Conservation (phyloP, 2,329 filamentous ascomycete genomes). For the Sarocladium oryzae region DNA sequence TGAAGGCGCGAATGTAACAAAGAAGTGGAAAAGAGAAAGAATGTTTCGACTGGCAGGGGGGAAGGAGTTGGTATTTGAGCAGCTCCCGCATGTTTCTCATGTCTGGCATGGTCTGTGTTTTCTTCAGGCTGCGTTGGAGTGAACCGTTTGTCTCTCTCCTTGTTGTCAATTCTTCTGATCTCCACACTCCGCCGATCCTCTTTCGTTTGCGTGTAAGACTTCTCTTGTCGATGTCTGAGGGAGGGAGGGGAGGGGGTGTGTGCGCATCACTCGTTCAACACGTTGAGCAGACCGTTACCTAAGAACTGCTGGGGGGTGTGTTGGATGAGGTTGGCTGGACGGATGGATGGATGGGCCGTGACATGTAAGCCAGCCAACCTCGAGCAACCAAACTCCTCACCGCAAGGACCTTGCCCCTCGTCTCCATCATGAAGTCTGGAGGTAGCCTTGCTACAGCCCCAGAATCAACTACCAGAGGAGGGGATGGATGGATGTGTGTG, state of each 20-base stretch:
- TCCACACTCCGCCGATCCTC: not conserved
- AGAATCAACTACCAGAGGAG: no score
- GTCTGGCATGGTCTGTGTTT: not conserved
- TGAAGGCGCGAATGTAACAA: not conserved
- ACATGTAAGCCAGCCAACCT: no score
- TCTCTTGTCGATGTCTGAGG: not conserved
- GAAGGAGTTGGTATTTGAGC: constrained; percentile 4
- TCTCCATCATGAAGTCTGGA: no score
- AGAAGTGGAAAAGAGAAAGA: not conserved
- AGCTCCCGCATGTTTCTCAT: not conserved
- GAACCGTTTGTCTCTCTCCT: constrained; percentile 4
- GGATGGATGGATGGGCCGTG: no score
- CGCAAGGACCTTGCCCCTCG: no score
- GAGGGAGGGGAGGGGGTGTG: not conserved
- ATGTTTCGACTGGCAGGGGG: constrained; percentile 5
- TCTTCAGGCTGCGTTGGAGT: not conserved
- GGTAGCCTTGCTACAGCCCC: no score
- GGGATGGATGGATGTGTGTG: no score
- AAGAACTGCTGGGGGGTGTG: no score
- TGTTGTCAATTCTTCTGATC: not conserved
- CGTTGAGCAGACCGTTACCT: not conserved
- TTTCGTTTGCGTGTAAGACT: constrained; percentile 6
- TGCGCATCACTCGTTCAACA: not conserved
- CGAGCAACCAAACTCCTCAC: no score
- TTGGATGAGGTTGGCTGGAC: no score